A percentile compares a stretch with the other conserved stretches of the same genome.
phyloP scores from a whole-genome alignment of 805 yeast genomes.

The Ogataea ganodermae region DNA sequence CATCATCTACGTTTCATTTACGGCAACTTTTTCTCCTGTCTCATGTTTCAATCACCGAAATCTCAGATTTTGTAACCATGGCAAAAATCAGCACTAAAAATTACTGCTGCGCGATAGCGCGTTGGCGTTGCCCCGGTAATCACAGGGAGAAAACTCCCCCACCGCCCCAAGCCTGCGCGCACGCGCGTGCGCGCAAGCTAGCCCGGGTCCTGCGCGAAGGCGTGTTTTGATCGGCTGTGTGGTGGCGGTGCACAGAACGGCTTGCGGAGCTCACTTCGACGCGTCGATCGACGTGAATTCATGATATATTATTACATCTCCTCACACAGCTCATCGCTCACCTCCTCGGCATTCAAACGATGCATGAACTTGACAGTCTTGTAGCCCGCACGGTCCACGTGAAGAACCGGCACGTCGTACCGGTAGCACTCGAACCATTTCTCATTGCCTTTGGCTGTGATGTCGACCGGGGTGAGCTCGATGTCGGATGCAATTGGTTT shows the following conservation, averaged over 20 bases:
- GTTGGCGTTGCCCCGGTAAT: constrained; percentile 4
- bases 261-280: too few relatives aligned
- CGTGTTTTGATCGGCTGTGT: neutral
- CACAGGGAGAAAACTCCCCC: neutral
- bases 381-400: constrained; percentile 53
- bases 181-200: neutral
- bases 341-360: constrained; percentile 55
- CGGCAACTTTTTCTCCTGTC: too few relatives aligned
- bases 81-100: neutral
- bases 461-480: constrained; percentile 51
- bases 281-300: constrained; percentile 1
- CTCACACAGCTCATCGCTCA: constrained; percentile 52
- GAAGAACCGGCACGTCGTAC: constrained; percentile 79
- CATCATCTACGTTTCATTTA: too few relatives aligned
- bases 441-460: constrained; percentile 57
- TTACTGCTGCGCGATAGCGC: neutral
- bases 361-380: constrained; percentile 68
- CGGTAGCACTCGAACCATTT: constrained; percentile 71
- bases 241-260: constrained; percentile 1
- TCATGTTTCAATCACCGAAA: constrained; percentile 5
- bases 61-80: neutral
- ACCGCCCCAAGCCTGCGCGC: neutral
- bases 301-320: constrained; percentile 29
- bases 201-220: neutral
- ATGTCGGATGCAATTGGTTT: constrained; percentile 29